Conservation (phyloP, 345 rosid species). For the Syzygium jambos region DNA sequence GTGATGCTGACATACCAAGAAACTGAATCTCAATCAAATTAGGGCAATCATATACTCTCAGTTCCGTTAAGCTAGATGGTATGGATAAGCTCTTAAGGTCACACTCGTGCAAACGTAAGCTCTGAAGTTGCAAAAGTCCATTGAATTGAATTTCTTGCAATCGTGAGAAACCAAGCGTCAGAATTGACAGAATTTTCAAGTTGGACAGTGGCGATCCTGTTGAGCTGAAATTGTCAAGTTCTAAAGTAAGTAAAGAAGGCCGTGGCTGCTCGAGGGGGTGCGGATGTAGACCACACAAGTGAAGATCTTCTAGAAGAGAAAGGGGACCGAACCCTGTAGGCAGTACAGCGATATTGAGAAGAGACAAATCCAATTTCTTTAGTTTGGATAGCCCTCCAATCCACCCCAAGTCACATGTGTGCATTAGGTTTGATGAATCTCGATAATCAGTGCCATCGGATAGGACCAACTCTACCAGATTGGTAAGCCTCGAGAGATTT, state of each 20-base stretch:
- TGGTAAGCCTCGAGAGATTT: too few relatives aligned
- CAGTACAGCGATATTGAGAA: accelerated
- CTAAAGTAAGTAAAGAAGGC: neutral
- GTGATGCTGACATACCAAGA: neutral
- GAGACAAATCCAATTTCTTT: accelerated
- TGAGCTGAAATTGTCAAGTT: accelerated
- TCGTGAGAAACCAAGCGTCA: accelerated
- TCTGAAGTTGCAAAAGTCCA: accelerated
- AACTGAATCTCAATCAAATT: neutral
- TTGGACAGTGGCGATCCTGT: accelerated
- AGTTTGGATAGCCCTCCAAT: neutral
- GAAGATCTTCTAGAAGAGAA: accelerated
- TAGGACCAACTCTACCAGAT: too few relatives aligned
- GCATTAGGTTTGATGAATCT: neutral
- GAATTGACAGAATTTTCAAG: neutral
- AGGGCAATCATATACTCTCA: accelerated
- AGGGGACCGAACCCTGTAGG: accelerated
- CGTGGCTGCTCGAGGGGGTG: too few relatives aligned
- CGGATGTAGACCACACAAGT: accelerated
- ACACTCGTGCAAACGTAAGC: too few relatives aligned
- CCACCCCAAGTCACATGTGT: neutral
- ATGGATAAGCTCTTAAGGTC: accelerated
- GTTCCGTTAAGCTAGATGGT: accelerated
- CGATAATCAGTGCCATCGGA: too few relatives aligned
- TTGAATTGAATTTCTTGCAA: accelerated